Base-by-base conservation (phyloP, 441 rosid species). In the Brassica hybrid region DNA sequence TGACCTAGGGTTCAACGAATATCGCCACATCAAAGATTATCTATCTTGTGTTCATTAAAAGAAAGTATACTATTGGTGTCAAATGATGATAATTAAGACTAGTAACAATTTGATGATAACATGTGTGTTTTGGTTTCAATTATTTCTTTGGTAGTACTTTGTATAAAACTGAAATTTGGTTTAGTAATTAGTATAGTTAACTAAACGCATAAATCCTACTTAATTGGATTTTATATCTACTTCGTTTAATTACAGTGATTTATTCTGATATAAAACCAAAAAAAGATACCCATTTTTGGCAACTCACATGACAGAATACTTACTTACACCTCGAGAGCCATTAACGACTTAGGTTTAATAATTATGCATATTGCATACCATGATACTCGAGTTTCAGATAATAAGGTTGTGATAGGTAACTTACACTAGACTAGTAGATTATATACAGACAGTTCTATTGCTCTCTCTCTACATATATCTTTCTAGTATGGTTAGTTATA, bases 1-100 rank as follows among this genome's bases (percentile, higher is more conserved):
- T 60, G 74, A 60, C 69, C 57, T 69, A 76, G 65, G 73, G 64
- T 50, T 52, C 74, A 76, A 60, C 73, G 50, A 62, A 59, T 34
- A 69, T 62, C 14, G 64, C 75, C 74, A 69, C 69, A 52, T 62
- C 70, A 61, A 62, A 50, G 63, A 50, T 56, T 76, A 61, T 60
- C 14, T 60, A 60, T 62, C 12, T 52, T 62, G 69, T 52, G 69
- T 69, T 16, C 70, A 16, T 7, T 21, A 63, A 7, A 41, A 18
- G 16, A 2, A 45, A 27, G 14, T 59, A 13, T 41, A 71, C 36
- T 16, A 23, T 30, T 19, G 11, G 5, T 74, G 17, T 41, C 8
- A 74, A 41, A 27, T n/a, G 64, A 23, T 59, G 64, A 13, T 56
- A 59, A 61, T 17, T 21, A 21, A 21, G 23, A 61, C 19, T 13